Percentiles rank a stretch among this genome's conserved stretches.
Conservation (phyloP, 1,139 yeast genomes). For the Wickerhamomyces sp. region DNA sequence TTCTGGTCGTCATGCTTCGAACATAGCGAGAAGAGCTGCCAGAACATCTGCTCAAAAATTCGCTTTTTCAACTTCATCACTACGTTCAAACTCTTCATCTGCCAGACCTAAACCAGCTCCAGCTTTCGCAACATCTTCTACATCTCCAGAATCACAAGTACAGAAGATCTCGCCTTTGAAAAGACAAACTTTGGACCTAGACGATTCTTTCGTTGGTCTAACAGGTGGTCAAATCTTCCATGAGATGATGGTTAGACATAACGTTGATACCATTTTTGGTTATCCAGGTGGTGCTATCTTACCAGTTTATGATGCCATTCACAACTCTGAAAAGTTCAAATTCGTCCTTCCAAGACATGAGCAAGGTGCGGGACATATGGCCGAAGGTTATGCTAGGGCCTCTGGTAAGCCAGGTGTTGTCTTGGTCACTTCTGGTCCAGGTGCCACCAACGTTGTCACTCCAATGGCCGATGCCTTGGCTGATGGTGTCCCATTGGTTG, state of each 20-base stretch:
- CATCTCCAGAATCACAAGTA: slow-evolving; percentile 5
- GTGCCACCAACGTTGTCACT: slow-evolving; percentile 95
- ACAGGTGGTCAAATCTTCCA: slow-evolving; percentile 98
- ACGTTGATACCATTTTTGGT: slow-evolving; percentile 91
- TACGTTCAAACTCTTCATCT: slow-evolving; percentile 4
- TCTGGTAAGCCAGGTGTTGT: slow-evolving; percentile 98
- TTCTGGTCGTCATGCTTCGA: slow-evolving; percentile 11
- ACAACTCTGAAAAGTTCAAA: slow-evolving; percentile 81
- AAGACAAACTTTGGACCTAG: slow-evolving; percentile 32
- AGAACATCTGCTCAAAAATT: slow-evolving; percentile 3
- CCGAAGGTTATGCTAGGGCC: slow-evolving; percentile 97
- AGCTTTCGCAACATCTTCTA: slow-evolving; percentile 15
- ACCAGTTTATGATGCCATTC: slow-evolving; percentile 96
- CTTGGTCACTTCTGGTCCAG: slow-evolving; percentile 96
- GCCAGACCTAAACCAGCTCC: slow-evolving; percentile 23
- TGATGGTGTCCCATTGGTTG: slow-evolving; percentile 96
- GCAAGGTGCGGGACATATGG: slow-evolving; percentile 99
- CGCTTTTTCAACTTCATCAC: slow-evolving; percentile 5
- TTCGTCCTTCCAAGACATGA: slow-evolving; percentile 95
- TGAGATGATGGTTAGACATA: slow-evolving; percentile 96
- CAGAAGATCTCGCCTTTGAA: slow-evolving; percentile 7
- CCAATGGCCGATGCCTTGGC: slow-evolving; percentile 97
- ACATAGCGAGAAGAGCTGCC: slow-evolving; percentile 10
- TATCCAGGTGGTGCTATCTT: slow-evolving; percentile 98
- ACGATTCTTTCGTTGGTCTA: slow-evolving; percentile 85